These are phyloP conservation scores for Goffeauzyma gilvescens DNA, from an alignment of 768 basidiomycete genomes.

Conservation along the genomic window DNA sequence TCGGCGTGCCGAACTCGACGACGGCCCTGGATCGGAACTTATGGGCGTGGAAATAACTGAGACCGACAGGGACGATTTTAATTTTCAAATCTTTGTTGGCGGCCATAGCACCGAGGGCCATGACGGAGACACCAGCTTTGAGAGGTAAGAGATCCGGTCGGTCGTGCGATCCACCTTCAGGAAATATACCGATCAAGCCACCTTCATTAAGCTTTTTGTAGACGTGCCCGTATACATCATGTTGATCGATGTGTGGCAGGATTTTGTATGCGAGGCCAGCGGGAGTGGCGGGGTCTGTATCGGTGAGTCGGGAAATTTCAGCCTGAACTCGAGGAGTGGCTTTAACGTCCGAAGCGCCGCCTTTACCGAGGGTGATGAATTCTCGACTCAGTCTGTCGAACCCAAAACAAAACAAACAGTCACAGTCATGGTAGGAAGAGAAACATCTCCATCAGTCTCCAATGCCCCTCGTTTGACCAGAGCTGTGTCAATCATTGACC, in stretches of 20 bases:
- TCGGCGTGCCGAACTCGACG: constrained; percentile 79
- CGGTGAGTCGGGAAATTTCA: constrained; percentile 32
- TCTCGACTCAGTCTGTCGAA: constrained; percentile 10
- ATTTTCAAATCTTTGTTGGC: constrained; percentile 67
- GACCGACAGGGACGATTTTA: constrained; percentile 58
- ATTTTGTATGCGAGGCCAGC: constrained; percentile 59
- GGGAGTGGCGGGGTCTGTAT: constrained; percentile 41
- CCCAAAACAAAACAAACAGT: too few relatives aligned
- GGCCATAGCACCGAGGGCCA: constrained; percentile 96
- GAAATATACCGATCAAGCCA: constrained; percentile 89
- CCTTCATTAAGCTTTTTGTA: constrained; percentile 69
- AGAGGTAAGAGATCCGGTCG: constrained; percentile 86
- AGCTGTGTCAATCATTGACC: too few relatives aligned
- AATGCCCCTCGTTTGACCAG: too few relatives aligned
- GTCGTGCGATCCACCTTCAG: constrained; percentile 98
- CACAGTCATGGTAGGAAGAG: background rate
- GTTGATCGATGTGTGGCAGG: constrained; percentile 78
- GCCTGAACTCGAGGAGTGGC: constrained; percentile 20
- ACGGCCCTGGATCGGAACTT: constrained; percentile 92
- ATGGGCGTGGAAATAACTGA: constrained; percentile 52
- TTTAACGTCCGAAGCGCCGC: constrained; percentile 28
- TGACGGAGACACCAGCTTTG: constrained; percentile 91
- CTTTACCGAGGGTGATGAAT: constrained; percentile 24
- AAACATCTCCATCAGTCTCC: too few relatives aligned
- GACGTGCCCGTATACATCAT: constrained; percentile 82